Base-by-base conservation (phyloP, 176 grass and related monocot genomes). In the Dactylis glomerata region DNA sequence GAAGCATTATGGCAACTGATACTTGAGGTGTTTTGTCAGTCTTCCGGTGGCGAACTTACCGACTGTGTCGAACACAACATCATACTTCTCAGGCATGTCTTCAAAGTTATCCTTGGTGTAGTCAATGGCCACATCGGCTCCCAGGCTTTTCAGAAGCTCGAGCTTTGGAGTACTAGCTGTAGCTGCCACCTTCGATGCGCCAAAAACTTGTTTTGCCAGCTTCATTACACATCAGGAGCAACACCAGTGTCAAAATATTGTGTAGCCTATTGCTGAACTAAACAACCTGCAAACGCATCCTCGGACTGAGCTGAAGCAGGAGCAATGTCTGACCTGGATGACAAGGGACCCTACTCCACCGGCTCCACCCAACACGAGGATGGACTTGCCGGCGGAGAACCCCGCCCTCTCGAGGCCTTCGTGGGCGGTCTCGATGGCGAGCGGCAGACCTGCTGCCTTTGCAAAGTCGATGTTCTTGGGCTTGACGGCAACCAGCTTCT, bases 51-150 rank as follows among this genome's bases (percentile, higher is more conserved):
- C 1, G 22, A 50, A 74, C 82, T 87, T 75, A 98, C 96, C 96
- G 22, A 99, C 93, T 63, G 93, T 75, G 44, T 99, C 93, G n/a
- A 91, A 89, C 62, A 94, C 88, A 2, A 95, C 89, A 59, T 98
- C 89, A 52, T 93, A 94, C 79, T 91, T 98, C 20, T 98, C 93
- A 1, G 91, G 77, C 68, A 90, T 77, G 30, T 98, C 91, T 2
- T 98, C 83, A 10, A 93, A 87, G 89, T 87, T 94, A 5, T 95
- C 87, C 81, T 95, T 95, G 20, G 91, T 95, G 83, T 95, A 98
- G 85, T 95, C 96, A 54, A 98, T 98, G 73, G 85, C 86, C 26
- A 98, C 78, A 16, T 95, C 91, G 32, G 87, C 91, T 31, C 96
- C 93, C 8, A 95, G 84, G 66, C 81, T 95, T 75, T 92, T 94